Percentiles rank a stretch among this genome's conserved stretches.
Evolutionary conservation across 1,139 yeast species (phyloP).

Genomic region (Debaryomycetaceae sp.): DNA sequence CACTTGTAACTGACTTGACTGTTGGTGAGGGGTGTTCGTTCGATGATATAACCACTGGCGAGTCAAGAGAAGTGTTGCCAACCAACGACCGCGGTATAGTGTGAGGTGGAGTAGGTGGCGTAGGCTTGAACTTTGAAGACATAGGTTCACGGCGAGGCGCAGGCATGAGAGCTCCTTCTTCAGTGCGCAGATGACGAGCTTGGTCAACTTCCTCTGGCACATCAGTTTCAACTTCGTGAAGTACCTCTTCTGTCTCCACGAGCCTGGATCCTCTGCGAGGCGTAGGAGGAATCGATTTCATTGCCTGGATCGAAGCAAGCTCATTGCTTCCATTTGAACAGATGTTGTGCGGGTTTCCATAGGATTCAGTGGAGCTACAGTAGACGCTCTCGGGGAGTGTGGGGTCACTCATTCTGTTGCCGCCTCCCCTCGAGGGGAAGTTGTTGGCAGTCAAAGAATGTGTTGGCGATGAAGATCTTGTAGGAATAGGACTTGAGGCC

Average conservation of each 20-base stretch:
- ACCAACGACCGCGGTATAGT: constrained; percentile 2
- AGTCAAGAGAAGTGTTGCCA: constrained; percentile 1
- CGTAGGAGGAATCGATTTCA: constrained; percentile 1
- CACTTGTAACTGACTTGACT: constrained; percentile 2
- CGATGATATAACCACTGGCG: constrained; percentile 2
- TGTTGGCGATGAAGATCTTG: no score
- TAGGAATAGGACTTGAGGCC: no score
- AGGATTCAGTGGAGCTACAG: no score
- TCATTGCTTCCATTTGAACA: constrained; percentile 4
- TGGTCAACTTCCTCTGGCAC: constrained; percentile 3
- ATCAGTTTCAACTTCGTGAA: constrained; percentile 1
- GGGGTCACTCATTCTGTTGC: no score
- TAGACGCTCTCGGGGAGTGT: no score
- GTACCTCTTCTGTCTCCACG: not conserved
- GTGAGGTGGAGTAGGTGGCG: constrained; percentile 6
- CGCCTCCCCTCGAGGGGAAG: no score
- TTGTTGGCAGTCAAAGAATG: no score
- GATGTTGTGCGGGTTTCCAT: no score
- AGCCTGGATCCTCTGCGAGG: not conserved
- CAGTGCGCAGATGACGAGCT: constrained; percentile 1
- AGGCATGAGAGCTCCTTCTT: not conserved
- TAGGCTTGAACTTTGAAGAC: constrained; percentile 5
- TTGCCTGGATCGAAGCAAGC: constrained; percentile 3
- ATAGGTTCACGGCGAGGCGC: no score
- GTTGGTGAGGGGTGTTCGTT: constrained; percentile 4